Evolutionary conservation across 495 filamentous ascomycete genomes (phyloP).

Genomic region (Xylaria grammica): DNA sequence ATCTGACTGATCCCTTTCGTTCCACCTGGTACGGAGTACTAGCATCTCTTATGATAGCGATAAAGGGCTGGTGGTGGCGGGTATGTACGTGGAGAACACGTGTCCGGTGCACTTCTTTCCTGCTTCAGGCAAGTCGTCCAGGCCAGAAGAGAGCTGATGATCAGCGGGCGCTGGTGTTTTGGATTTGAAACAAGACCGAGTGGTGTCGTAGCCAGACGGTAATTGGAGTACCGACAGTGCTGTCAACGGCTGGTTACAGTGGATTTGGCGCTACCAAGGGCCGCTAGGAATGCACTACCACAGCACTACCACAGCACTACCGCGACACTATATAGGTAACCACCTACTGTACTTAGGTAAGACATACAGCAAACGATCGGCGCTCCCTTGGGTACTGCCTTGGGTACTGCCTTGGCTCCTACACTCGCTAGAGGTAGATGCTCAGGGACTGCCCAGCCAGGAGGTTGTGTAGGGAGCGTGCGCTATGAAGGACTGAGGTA

Average conservation of each 20-base stretch:
- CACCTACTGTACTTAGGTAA: no score
- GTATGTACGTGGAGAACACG: conserved; percentile 17
- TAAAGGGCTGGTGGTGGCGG: not conserved
- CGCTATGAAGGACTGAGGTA: no score
- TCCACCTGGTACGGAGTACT: not conserved
- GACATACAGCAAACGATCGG: not conserved
- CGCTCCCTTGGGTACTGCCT: no score
- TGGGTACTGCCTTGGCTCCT: not conserved
- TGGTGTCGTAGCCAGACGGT: no score
- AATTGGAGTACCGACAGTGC: conserved; percentile 7
- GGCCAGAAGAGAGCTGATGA: conserved; percentile 1
- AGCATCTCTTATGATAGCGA: not conserved
- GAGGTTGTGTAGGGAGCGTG: no score
- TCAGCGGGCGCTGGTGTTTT: conserved; percentile 20
- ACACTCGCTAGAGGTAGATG: not conserved
- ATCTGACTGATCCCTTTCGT: not conserved
- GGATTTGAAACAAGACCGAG: conserved; percentile 17
- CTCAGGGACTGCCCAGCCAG: no score
- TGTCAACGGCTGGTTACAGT: conserved; percentile 8
- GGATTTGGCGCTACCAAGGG: not conserved
- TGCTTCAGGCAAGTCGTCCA: conserved; percentile 10
- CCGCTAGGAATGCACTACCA: not conserved
- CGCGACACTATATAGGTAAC: no score
- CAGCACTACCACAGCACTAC: no score
- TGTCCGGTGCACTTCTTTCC: conserved; percentile 10